Evolutionary conservation across 768 basidiomycete species (phyloP).

Genomic region (Phlegmacium glaucopus): DNA sequence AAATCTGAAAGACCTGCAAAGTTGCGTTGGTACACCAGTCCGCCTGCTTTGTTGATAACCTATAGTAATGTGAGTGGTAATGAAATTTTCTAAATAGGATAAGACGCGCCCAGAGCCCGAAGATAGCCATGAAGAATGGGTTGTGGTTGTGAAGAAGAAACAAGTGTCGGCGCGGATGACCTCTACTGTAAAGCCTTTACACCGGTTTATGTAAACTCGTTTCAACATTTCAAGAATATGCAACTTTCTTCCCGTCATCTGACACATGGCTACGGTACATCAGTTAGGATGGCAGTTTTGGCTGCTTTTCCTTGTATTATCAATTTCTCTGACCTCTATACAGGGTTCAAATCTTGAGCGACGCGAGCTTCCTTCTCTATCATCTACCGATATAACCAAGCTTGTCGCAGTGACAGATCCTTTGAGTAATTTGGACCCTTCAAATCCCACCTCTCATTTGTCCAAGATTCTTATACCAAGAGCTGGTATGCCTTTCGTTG

Average conservation of each 20-base stretch:
- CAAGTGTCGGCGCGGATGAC: background rate
- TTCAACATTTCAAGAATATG: no score
- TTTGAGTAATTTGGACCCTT: conserved; percentile 61
- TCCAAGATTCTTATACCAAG: conserved; percentile 86
- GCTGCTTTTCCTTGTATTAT: conserved; percentile 15
- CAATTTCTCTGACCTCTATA: conserved; percentile 25
- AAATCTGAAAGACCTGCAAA: conserved; percentile 65
- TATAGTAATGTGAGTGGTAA: conserved; percentile 26
- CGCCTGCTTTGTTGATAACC: conserved; percentile 99
- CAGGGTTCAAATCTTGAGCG: conserved; percentile 38
- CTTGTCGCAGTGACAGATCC: conserved; percentile 62
- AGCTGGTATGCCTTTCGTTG: conserved; percentile 45
- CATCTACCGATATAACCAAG: conserved; percentile 45
- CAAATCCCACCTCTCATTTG: conserved; percentile 67
- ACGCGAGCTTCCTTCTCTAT: conserved; percentile 41
- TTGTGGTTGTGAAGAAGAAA: background rate
- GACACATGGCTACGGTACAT: background rate
- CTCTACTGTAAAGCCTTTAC: no score
- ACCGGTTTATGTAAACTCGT: background rate
- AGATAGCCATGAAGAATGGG: conserved; percentile 59
- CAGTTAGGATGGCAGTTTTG: conserved; percentile 8
- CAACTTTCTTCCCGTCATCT: no score
- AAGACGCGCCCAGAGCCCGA: conserved; percentile 72
- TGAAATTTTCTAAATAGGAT: conserved; percentile 1
- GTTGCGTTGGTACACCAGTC: conserved; percentile 89